Evolutionary conservation across 2,329 filamentous ascomycete genomes (phyloP).

Genomic region (Trichoderma asperellum): DNA sequence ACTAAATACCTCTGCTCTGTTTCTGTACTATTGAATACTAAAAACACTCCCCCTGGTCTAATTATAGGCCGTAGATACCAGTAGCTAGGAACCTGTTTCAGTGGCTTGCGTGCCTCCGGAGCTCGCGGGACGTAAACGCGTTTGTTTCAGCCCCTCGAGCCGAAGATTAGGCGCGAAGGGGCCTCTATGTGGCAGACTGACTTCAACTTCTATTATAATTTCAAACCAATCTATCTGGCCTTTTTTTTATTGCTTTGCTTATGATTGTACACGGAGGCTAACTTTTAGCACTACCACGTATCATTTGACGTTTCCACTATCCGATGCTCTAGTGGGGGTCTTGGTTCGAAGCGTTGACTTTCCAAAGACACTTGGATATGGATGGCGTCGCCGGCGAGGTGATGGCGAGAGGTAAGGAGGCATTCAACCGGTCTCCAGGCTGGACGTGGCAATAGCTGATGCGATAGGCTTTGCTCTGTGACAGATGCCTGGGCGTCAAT

Average conservation of each 20-base stretch:
- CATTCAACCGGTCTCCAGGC: not conserved
- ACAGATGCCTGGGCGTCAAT: slow-evolving; percentile 50
- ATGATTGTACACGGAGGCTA: not conserved
- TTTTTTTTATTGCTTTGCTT: not conserved
- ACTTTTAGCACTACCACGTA: not conserved
- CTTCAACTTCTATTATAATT: not conserved
- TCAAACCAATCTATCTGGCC: not conserved
- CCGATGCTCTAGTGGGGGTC: slow-evolving; percentile 6
- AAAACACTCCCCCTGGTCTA: not conserved
- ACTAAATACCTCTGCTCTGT: not conserved
- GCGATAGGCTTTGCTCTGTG: not conserved
- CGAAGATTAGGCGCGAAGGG: slow-evolving; percentile 27
- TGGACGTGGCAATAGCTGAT: not conserved
- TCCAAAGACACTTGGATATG: slow-evolving; percentile 27
- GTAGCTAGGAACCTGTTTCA: not conserved
- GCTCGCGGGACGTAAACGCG: slow-evolving; percentile 11
- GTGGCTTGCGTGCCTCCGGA: slow-evolving; percentile 1
- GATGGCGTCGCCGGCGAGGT: slow-evolving; percentile 29
- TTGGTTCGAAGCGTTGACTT: not conserved
- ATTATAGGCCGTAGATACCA: not conserved
- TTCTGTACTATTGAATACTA: not conserved
- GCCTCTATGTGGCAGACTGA: not conserved
- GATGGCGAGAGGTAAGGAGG: slow-evolving; percentile 29
- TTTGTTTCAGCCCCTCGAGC: not conserved
- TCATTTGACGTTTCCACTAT: not conserved